These are phyloP conservation scores for Dendrocalamus sinicus DNA, from an alignment of 176 grass and related monocot species.

Conservation along the genomic window DNA sequence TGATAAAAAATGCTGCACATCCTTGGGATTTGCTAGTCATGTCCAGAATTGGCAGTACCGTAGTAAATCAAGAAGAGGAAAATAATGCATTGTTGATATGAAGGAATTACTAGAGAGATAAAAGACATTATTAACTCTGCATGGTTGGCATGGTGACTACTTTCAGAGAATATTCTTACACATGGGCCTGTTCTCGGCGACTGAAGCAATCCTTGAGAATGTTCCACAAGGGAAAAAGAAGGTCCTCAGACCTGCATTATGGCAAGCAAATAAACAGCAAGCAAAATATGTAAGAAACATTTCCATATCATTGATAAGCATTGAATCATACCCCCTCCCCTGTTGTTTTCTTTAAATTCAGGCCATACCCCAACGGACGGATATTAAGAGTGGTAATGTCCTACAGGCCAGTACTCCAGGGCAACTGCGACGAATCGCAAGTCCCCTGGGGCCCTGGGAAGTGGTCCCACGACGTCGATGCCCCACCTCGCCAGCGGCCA, in stretches of 20 bases:
- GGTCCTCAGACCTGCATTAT: conserved; percentile 75
- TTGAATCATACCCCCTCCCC: background rate
- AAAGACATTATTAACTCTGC: background rate
- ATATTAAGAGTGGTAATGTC: background rate
- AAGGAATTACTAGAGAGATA: background rate
- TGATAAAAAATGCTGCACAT: background rate
- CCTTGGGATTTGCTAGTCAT: background rate
- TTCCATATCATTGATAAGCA: background rate
- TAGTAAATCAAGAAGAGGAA: background rate
- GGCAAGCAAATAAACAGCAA: background rate
- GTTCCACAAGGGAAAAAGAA: conserved; percentile 98
- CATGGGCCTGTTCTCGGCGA: conserved; percentile 77
- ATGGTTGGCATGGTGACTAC: background rate
- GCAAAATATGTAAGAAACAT: conserved; percentile 35
- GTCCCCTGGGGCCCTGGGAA: too few species aligned
- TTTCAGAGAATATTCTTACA: conserved; percentile 64
- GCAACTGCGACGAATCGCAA: too few species aligned
- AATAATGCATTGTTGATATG: background rate
- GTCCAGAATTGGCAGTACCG: background rate
- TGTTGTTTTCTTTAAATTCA: background rate
- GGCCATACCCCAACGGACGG: background rate
- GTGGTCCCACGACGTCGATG: too few species aligned
- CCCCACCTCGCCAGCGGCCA: too few species aligned
- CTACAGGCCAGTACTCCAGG: too few species aligned
- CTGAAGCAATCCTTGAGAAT: conserved; percentile 82